Conservation (phyloP, 768 basidiomycete species). For the Hygrocybe punicea region DNA sequence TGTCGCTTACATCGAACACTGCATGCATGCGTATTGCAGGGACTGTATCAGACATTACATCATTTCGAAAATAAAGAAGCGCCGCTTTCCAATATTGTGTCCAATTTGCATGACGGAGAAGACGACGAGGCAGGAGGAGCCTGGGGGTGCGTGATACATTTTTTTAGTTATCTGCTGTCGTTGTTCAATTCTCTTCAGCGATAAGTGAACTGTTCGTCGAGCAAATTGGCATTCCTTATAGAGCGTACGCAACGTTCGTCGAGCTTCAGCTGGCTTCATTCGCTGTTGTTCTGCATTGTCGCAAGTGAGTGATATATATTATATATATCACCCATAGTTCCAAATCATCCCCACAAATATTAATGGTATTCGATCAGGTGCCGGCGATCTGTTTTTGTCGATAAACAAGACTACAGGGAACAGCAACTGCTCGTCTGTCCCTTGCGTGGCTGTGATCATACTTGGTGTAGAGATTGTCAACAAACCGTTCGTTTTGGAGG, state of each 20-base stretch:
- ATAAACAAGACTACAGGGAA: constrained; percentile 39
- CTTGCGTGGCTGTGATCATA: constrained; percentile 36
- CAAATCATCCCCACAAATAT: background rate
- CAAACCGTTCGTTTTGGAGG: constrained; percentile 30
- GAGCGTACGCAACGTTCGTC: constrained; percentile 37
- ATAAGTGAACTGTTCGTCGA: constrained; percentile 38
- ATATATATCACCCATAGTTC: background rate
- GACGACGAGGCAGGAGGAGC: constrained; percentile 5
- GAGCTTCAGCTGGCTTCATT: constrained; percentile 46
- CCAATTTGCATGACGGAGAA: constrained; percentile 40
- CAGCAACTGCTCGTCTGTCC: constrained; percentile 42
- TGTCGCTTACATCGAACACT: constrained; percentile 34
- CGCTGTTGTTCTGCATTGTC: constrained; percentile 46
- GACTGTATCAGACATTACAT: constrained; percentile 41
- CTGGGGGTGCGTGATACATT: background rate
- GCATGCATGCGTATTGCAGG: constrained; percentile 47
- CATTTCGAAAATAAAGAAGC: constrained; percentile 41
- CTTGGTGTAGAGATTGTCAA: constrained; percentile 53
- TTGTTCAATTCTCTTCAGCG: constrained; percentile 22
- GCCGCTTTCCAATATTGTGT: constrained; percentile 49
- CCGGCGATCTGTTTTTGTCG: constrained; percentile 40
- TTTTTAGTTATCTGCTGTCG: no score
- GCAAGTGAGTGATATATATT: constrained; percentile 31
- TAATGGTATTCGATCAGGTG: constrained; percentile 28
- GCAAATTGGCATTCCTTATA: constrained; percentile 44